Conservation (phyloP, 1,284 basidiomycete species). For the Ceratobasidium sp. region DNA sequence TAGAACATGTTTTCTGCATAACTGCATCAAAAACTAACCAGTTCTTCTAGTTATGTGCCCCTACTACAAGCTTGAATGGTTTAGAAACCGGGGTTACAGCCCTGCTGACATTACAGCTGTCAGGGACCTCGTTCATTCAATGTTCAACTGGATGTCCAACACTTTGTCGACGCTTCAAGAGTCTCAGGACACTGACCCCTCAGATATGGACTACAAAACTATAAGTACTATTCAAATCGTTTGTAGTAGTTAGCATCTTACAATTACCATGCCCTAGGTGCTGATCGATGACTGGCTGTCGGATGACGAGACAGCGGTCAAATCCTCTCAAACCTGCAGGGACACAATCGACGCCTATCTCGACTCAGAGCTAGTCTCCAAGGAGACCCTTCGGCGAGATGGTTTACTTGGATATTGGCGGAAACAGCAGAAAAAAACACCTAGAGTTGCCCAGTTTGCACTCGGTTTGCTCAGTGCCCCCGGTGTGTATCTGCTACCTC, state of each 20-base stretch:
- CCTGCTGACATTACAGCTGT: not conserved
- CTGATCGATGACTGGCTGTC: constrained; percentile 4
- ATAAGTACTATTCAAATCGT: not conserved
- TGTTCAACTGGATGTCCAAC: not conserved
- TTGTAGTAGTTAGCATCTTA: not conserved
- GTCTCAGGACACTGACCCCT: not conserved
- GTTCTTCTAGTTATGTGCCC: constrained; percentile 3
- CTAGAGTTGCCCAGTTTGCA: constrained; percentile 8
- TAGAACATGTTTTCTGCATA: not conserved
- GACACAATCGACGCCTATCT: constrained; percentile 1
- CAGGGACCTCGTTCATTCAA: not conserved
- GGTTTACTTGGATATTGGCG: constrained; percentile 13
- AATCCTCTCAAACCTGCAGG: not conserved
- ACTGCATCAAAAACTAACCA: not conserved
- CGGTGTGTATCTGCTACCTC: not conserved
- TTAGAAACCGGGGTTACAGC: not conserved
- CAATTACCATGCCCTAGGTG: not conserved
- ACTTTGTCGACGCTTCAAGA: not conserved
- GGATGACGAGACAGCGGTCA: not conserved
- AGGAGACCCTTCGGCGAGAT: not conserved
- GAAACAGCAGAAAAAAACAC: not conserved
- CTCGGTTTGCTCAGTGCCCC: constrained; percentile 18
- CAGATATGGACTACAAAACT: not conserved
- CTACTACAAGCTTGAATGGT: constrained; percentile 19
- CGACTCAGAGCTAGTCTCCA: not conserved